These are phyloP conservation scores for Cruciata laevipes DNA, from an alignment of 257 asterid genomes.

Conservation along the genomic window DNA sequence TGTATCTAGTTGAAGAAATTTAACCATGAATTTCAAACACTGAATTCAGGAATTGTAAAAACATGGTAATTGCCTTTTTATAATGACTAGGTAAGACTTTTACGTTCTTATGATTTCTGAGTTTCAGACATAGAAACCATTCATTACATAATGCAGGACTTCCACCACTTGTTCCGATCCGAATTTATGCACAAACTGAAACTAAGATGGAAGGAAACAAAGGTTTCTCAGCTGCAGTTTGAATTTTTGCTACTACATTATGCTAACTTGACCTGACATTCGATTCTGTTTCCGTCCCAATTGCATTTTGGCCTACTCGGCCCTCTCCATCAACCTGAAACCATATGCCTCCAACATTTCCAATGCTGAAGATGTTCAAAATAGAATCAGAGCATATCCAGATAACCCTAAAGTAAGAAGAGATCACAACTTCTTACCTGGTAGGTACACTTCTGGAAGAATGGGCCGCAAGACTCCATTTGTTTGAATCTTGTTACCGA, in stretches of 20 bases:
- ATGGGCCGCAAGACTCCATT: slow-evolving; percentile 75
- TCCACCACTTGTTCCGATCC: neutral
- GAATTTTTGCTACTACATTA: neutral
- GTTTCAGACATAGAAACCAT: too few relatives aligned
- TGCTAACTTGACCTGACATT: neutral
- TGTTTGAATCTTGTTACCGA: slow-evolving; percentile 46
- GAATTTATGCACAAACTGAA: neutral
- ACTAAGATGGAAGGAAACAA: neutral
- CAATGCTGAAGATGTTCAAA: slow-evolving; percentile 45
- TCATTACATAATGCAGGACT: too few relatives aligned
- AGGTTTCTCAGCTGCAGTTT: neutral
- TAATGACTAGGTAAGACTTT: too few relatives aligned
- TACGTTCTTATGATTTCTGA: too few relatives aligned
- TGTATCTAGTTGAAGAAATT: too few relatives aligned
- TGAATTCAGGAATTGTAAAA: too few relatives aligned
- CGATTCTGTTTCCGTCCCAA: neutral
- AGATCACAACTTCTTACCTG: slow-evolving; percentile 41
- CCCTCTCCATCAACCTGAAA: slow-evolving; percentile 69
- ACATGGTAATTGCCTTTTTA: too few relatives aligned
- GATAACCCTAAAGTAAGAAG: slow-evolving; percentile 6
- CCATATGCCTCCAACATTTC: slow-evolving; percentile 73
- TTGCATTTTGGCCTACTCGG: slow-evolving; percentile 24
- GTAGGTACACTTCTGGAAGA: slow-evolving; percentile 66
- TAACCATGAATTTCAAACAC: too few relatives aligned
- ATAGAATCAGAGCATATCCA: neutral